Evolutionary conservation across 2,329 filamentous ascomycete genomes (phyloP).

Genomic region (Cercospora beticola): DNA sequence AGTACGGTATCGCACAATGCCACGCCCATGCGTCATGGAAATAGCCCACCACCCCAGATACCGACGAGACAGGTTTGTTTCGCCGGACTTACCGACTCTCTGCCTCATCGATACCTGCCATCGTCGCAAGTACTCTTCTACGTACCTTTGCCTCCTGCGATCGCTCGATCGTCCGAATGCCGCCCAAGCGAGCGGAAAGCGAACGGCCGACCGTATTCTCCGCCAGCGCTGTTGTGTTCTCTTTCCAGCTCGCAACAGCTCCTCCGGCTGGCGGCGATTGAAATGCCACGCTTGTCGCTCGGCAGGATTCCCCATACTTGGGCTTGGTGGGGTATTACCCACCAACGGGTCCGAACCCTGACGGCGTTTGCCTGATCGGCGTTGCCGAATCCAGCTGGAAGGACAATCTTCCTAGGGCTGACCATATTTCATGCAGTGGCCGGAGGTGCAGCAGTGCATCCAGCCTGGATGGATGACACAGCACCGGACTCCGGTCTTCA

Average conservation of each 20-base stretch:
- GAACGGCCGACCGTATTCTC: neutral
- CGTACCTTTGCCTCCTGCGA: neutral
- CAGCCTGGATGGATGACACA: neutral
- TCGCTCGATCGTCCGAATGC: neutral
- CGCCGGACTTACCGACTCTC: neutral
- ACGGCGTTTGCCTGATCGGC: neutral
- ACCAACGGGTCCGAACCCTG: neutral
- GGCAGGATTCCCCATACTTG: neutral
- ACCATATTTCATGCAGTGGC: neutral
- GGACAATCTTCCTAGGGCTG: neutral
- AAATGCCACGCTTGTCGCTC: neutral
- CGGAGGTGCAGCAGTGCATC: neutral
- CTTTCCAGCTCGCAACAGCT: neutral
- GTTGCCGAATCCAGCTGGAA: neutral
- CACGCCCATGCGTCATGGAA: neutral
- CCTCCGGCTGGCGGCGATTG: constrained; percentile 3
- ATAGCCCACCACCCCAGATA: neutral
- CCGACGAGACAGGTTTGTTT: neutral
- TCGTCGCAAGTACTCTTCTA: neutral
- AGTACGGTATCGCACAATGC: neutral
- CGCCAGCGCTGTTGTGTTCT: neutral
- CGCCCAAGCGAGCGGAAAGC: neutral
- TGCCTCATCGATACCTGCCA: neutral
- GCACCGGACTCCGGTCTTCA: neutral
- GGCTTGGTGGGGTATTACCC: neutral